Evolutionary conservation across 140 eudicot species (phyloP).

Genomic region (Cichorium intybus): DNA sequence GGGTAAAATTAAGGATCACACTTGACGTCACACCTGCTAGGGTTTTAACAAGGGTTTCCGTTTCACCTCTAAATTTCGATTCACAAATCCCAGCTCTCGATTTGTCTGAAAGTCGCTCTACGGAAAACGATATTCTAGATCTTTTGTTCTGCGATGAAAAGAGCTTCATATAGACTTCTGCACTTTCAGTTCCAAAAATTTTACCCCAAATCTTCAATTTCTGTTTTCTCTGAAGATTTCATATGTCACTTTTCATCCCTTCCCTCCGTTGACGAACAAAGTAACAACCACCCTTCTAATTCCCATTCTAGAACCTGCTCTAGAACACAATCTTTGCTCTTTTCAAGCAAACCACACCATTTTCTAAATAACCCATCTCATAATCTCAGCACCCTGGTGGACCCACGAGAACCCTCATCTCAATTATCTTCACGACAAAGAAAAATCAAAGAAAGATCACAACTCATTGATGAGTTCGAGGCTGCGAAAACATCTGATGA

Average conservation of each 20-base stretch:
- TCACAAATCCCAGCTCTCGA: background rate
- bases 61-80: background rate
- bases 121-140: background rate
- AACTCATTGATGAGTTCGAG: conserved; percentile 78
- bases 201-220: conserved; percentile 23
- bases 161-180: conserved; percentile 57
- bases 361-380: conserved; percentile 39
- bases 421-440: conserved; percentile 63
- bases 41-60: conserved; percentile 35
- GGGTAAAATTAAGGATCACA: background rate
- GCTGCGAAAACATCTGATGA: conserved; percentile 59
- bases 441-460: conserved; percentile 58
- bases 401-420: conserved; percentile 27
- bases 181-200: conserved; percentile 29
- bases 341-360: conserved; percentile 29
- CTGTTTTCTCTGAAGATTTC: conserved; percentile 35
- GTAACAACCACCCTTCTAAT: conserved; percentile 24
- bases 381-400: conserved; percentile 47
- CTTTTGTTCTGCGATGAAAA: conserved; percentile 54
- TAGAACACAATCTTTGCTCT: conserved; percentile 26
- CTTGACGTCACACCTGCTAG: conserved; percentile 24
- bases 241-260: conserved; percentile 24
- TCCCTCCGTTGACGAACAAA: conserved; percentile 19
- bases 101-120: background rate
- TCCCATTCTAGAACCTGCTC: conserved; percentile 43